These are phyloP conservation scores for Setaria italica DNA, from an alignment of 202 grass and related monocot species.

Conservation along the genomic window DNA sequence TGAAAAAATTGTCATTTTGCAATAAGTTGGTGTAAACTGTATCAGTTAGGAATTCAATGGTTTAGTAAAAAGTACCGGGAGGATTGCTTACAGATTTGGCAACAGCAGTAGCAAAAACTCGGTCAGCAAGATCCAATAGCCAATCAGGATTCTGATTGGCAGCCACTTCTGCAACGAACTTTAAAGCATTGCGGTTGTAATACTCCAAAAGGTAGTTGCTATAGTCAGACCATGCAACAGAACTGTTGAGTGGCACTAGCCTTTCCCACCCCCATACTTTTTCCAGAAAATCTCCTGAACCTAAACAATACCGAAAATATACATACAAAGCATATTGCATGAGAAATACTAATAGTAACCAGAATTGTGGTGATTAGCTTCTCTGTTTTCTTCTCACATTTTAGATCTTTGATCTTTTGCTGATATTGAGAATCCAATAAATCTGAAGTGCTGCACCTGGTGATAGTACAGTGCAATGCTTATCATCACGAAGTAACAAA, in stretches of 20 bases:
- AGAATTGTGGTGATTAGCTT: too few relatives aligned
- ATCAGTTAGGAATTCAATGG: neutral
- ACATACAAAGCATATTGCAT: neutral
- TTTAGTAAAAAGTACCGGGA: neutral
- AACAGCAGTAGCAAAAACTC: neutral
- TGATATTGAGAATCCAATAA: too few relatives aligned
- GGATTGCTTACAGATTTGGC: neutral
- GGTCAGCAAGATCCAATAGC: neutral
- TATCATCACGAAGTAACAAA: too few relatives aligned
- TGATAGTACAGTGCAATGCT: too few relatives aligned
- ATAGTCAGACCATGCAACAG: neutral
- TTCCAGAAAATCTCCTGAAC: neutral
- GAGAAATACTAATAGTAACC: neutral
- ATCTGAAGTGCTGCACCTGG: too few relatives aligned
- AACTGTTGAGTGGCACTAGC: neutral
- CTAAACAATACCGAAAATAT: neutral
- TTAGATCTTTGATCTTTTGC: too few relatives aligned
- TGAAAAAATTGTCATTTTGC: neutral
- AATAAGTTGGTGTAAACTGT: neutral
- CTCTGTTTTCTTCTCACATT: too few relatives aligned
- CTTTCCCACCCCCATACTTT: neutral
- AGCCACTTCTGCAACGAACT: neutral
- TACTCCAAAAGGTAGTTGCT: neutral
- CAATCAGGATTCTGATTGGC: neutral
- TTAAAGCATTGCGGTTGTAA: slow-evolving; percentile 6